A percentile compares a stretch with the other conserved stretches of the same genome.
Evolutionary conservation across 2,329 filamentous ascomycete species (phyloP).

Genomic region (Alternaria triticina): DNA sequence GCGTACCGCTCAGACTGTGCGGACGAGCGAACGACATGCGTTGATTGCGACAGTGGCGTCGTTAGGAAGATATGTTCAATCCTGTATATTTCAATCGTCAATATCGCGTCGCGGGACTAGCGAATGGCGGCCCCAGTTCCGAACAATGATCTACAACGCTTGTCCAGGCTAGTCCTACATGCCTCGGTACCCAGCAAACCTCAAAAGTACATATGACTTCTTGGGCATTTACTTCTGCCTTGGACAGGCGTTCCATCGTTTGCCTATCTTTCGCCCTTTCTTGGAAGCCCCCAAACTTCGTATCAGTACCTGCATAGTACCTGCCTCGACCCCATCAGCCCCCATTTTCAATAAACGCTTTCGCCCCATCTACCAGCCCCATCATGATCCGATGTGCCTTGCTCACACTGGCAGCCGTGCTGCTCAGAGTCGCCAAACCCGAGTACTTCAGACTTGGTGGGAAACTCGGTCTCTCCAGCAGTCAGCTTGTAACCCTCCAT

Average conservation of each 20-base stretch:
- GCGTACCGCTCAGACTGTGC: constrained; percentile 40
- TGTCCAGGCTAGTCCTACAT: not conserved
- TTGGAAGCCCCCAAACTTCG: not conserved
- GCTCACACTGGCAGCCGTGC: constrained; percentile 23
- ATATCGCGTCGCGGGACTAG: constrained; percentile 9
- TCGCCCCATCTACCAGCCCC: constrained; percentile 1
- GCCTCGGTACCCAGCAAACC: not conserved
- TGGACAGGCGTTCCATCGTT: not conserved
- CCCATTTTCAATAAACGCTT: constrained; percentile 1
- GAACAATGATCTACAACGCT: constrained; percentile 7
- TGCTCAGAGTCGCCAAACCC: constrained; percentile 26
- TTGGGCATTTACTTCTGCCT: not conserved
- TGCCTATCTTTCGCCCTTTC: not conserved
- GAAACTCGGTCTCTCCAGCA: constrained; percentile 27
- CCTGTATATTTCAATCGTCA: not conserved
- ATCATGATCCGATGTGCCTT: constrained; percentile 31
- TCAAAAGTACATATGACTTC: not conserved
- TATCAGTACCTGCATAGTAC: constrained; percentile 1
- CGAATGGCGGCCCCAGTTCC: constrained; percentile 7
- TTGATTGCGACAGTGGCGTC: constrained; percentile 5
- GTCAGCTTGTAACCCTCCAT: constrained; percentile 31
- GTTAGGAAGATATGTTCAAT: not conserved
- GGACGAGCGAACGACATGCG: constrained; percentile 42
- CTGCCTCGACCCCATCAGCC: constrained; percentile 7
- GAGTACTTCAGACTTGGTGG: constrained; percentile 24